These are phyloP conservation scores for Domatiomyces globalis DNA, from an alignment of 2,329 filamentous ascomycete genomes.

Conservation along the genomic window DNA sequence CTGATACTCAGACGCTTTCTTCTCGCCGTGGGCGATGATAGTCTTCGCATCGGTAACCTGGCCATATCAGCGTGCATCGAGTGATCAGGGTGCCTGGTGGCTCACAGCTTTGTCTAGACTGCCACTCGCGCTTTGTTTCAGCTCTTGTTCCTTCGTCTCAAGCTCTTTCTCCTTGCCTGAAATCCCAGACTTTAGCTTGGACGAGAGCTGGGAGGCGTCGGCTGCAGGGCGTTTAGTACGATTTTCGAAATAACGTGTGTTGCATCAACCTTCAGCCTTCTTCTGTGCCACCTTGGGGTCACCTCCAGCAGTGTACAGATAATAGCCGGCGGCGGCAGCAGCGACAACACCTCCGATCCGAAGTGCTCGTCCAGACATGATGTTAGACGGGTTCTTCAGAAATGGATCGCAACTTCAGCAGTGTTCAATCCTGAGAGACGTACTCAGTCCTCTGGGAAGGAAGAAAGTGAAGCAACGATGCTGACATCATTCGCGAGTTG, in stretches of 20 bases:
- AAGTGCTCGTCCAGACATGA: conserved; percentile 21
- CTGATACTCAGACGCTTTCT: conserved; percentile 48
- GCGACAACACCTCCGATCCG: conserved; percentile 45
- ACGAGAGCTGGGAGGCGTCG: conserved; percentile 57
- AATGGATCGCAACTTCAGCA: conserved; percentile 13
- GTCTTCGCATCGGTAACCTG: conserved; percentile 27
- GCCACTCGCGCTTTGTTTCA: conserved; percentile 47
- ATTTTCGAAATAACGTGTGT: neutral
- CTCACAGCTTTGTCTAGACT: conserved; percentile 44
- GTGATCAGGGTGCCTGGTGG: conserved; percentile 10
- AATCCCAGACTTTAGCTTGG: conserved; percentile 51
- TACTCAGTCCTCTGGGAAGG: neutral
- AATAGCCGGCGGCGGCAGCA: conserved; percentile 64
- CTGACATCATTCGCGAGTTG: neutral
- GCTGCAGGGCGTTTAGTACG: conserved; percentile 36
- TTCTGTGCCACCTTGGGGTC: conserved; percentile 70
- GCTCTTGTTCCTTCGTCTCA: conserved; percentile 50
- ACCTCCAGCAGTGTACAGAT: conserved; percentile 78
- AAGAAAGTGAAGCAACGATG: neutral
- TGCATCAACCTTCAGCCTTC: conserved; percentile 59
- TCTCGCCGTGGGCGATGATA: conserved; percentile 49
- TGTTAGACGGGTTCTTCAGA: conserved; percentile 4
- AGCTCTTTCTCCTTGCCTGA: conserved; percentile 48
- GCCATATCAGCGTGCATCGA: conserved; percentile 2
- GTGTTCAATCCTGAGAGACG: conserved; percentile 3